phyloP scores from a whole-genome alignment of 1,139 yeast species.

The Wickerhamiella infanticola region DNA sequence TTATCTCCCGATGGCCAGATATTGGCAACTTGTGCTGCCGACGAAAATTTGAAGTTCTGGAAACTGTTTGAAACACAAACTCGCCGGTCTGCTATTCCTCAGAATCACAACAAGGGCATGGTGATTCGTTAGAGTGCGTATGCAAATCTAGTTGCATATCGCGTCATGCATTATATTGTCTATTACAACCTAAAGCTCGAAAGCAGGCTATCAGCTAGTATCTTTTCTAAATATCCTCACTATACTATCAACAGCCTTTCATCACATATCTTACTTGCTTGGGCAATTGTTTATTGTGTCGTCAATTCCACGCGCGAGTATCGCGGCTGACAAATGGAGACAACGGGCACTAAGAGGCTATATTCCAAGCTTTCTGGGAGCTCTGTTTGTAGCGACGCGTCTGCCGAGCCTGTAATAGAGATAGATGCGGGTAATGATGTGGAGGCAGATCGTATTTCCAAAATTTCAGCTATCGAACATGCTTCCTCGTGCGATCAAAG shows the following conservation, averaged over 20 bases:
- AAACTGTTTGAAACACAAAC: constrained; percentile 51
- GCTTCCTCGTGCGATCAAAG: background rate
- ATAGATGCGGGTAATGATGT: background rate
- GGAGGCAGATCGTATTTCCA: constrained; percentile 1
- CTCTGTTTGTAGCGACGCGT: background rate
- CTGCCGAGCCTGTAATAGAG: background rate
- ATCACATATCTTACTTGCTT: too few species aligned
- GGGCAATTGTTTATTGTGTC: too few species aligned
- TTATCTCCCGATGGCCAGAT: constrained; percentile 83
- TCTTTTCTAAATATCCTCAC: too few species aligned
- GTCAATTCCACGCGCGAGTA: too few species aligned
- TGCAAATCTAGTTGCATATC: too few species aligned
- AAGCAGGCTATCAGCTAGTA: too few species aligned
- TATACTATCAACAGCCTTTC: too few species aligned
- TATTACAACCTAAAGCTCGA: too few species aligned
- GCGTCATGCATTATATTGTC: too few species aligned
- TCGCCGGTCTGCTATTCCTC: constrained; percentile 20
- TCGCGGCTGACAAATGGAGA: background rate
- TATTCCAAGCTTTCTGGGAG: background rate
- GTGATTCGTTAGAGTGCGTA: constrained; percentile 26
- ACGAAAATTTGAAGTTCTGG: constrained; percentile 94
- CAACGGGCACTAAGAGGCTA: constrained; percentile 1
- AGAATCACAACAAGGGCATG: constrained; percentile 28
- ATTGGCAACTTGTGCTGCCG: constrained; percentile 90
- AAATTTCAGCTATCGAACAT: background rate